Base-by-base conservation (phyloP, 345 rosid species). In the Syzygium jambos region DNA sequence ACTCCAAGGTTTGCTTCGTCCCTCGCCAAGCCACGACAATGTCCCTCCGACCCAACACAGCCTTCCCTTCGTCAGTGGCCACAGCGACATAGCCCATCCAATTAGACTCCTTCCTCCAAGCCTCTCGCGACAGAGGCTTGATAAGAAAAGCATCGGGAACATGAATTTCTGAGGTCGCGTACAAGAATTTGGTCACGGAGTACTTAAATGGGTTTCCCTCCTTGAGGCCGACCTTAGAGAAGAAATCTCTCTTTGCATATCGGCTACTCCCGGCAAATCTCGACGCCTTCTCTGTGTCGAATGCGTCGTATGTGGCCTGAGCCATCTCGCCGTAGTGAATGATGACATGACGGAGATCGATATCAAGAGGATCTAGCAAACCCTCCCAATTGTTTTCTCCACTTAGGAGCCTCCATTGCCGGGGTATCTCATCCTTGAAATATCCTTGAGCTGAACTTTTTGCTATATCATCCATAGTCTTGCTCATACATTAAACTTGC, bases 1-100 rank as follows among this genome's bases (percentile, higher is more conserved):
- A 96, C 87, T 97, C 99, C 52, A 94, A 87, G 11, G 94, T 91
- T 88, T 87, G 92, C 17, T 93, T 89, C 2, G 99, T 94, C 85
- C 99, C 99, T 93, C 98, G 93, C 99, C 98, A 97, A 59, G 93
- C 93, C 17, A 96, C 89, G 51, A 97, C 98, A 16, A 96, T 95
- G 56, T 96, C 99, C 91, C 99, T 93, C 87, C 99, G 90, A 84
- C 98, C 98, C 34, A 97, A 85, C 68, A 84, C 82, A 16, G 87
- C 92, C 85, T 91, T 92, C 85, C 96, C 97, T 86, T 95, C 93
- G 13, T 97, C 96, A 10, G 96, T 95, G 7, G 98, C 92, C 90
- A 97, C 98, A 0, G 98, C 98, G 2, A 97, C 93, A 53, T 89
- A 97, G 65, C 98, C 99, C 23, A 96, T 93, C 98, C 97, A 96